These are phyloP conservation scores for Pistacia atlantica DNA, from an alignment of 345 rosid genomes.

Conservation along the genomic window DNA sequence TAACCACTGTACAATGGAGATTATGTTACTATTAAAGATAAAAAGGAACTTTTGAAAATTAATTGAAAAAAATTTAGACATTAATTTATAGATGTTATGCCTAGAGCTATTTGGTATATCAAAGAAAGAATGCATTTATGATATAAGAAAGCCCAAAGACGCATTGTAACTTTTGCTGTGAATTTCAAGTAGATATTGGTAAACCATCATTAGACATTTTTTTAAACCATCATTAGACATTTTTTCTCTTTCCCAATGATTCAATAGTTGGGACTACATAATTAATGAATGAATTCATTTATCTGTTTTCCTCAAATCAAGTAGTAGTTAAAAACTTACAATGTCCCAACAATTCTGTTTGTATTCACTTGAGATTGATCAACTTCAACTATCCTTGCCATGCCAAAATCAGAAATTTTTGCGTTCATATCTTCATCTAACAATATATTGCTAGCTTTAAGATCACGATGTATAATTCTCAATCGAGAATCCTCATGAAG, in stretches of 20 bases:
- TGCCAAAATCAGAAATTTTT: too few species aligned
- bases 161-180: background rate
- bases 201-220: too few species aligned
- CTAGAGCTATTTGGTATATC: too few species aligned
- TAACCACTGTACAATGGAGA: constrained; percentile 24
- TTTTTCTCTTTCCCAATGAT: background rate
- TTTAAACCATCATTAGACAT: background rate
- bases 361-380: constrained; percentile 39
- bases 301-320: background rate
- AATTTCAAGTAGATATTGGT: background rate
- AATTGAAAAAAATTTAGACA: background rate
- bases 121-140: background rate
- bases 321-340: constrained; percentile 25
- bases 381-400: too few species aligned
- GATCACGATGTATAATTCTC: too few species aligned
- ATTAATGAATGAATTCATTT: background rate
- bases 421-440: too few species aligned
- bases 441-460: too few species aligned
- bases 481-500: too few species aligned
- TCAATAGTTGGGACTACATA: background rate
- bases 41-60: background rate
- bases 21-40: background rate
- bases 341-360: constrained; percentile 38
- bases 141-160: background rate
- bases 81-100: background rate